A percentile compares a stretch with the other conserved stretches of the same genome.
These are phyloP conservation scores for Paramarasmius palmivorus DNA, from an alignment of 1,284 basidiomycete genomes.

Conservation along the genomic window DNA sequence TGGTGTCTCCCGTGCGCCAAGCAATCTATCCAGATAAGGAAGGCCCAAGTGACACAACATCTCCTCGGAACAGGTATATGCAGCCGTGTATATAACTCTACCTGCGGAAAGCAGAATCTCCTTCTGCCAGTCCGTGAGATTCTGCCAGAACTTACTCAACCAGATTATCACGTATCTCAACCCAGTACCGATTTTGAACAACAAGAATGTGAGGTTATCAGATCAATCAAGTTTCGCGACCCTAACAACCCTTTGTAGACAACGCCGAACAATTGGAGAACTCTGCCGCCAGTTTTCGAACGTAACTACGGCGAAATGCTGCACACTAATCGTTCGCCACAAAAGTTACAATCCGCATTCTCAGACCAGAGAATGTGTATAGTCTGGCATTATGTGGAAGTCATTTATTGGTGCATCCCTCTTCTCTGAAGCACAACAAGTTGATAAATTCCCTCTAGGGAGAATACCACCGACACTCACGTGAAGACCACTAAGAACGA, in stretches of 20 bases:
- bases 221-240: slow-evolving; percentile 1
- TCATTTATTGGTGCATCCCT: slow-evolving; percentile 54
- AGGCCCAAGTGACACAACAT: slow-evolving; percentile 94
- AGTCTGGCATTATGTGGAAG: slow-evolving; percentile 87
- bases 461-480: slow-evolving; percentile 81
- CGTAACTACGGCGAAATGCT: slow-evolving; percentile 87
- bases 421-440: not conserved
- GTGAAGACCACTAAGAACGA: slow-evolving; percentile 91
- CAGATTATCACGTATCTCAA: slow-evolving; percentile 76
- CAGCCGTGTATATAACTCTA: too few species aligned
- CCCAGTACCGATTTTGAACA: slow-evolving; percentile 84
- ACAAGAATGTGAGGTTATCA: slow-evolving; percentile 76
- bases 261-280: slow-evolving; percentile 85
- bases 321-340: slow-evolving; percentile 72
- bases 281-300: slow-evolving; percentile 95
- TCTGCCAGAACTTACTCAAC: slow-evolving; percentile 81
- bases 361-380: slow-evolving; percentile 86
- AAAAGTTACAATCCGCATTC: slow-evolving; percentile 67
- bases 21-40: slow-evolving; percentile 98
- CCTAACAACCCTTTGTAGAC: slow-evolving; percentile 48
- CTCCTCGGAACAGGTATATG: slow-evolving; percentile 73
- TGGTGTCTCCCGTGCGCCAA: slow-evolving; percentile 86
- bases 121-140: slow-evolving; percentile 86
- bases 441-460: slow-evolving; percentile 46
- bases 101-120: not conserved